Conservation (phyloP, 768 basidiomycete species). For the Panaeolus cyanescens region DNA sequence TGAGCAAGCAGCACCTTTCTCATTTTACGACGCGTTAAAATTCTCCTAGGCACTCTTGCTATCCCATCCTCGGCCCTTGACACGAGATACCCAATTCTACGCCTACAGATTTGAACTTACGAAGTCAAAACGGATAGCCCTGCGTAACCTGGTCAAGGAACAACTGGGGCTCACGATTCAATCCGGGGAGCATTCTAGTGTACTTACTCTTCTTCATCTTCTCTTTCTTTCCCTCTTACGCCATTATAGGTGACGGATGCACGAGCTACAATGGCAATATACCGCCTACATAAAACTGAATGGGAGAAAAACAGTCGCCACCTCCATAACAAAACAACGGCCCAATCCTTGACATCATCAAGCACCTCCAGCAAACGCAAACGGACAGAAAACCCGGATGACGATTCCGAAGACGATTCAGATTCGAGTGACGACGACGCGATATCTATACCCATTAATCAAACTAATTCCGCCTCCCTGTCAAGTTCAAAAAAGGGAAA, state of each 20-base stretch:
- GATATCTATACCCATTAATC: background rate
- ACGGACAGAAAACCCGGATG: background rate
- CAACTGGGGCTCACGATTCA: slow-evolving; percentile 85
- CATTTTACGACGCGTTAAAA: slow-evolving; percentile 1
- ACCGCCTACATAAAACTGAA: slow-evolving; percentile 74
- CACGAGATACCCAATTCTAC: slow-evolving; percentile 71
- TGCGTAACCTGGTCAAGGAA: slow-evolving; percentile 78
- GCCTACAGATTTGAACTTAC: slow-evolving; percentile 60
- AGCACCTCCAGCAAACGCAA: background rate
- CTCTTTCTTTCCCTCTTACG: background rate
- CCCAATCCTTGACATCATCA: background rate
- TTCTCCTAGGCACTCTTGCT: slow-evolving; percentile 60
- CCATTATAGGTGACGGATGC: slow-evolving; percentile 81
- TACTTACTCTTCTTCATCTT: slow-evolving; percentile 37
- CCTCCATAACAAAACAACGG: background rate
- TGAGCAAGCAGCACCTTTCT: slow-evolving; percentile 26
- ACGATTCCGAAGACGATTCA: background rate
- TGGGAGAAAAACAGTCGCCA: slow-evolving; percentile 62
- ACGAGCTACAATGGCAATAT: slow-evolving; percentile 93
- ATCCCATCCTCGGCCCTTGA: slow-evolving; percentile 64
- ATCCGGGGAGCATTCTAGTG: slow-evolving; percentile 87
- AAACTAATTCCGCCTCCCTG: background rate
- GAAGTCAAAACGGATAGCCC: slow-evolving; percentile 68
- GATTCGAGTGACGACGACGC: background rate
- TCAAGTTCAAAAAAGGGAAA: background rate